phyloP scores from a whole-genome alignment of 305 asterid genomes.

The Fraxinus sp. region DNA sequence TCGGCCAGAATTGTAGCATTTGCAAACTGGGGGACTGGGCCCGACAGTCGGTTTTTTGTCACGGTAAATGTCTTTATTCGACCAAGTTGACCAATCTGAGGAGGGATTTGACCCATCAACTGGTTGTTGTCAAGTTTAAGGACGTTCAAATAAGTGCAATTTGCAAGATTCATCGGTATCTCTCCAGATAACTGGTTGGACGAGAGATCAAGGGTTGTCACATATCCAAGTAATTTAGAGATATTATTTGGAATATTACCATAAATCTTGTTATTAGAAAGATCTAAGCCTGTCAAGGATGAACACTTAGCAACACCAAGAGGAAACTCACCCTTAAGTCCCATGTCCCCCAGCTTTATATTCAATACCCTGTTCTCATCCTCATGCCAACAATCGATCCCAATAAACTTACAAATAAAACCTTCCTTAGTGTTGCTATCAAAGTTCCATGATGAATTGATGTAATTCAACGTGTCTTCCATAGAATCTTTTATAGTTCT shows the following conservation, averaged over 20 bases:
- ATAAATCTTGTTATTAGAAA: slow-evolving; percentile 51
- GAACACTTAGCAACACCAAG: slow-evolving; percentile 43
- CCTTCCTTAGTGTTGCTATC: slow-evolving; percentile 19
- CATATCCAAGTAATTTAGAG: slow-evolving; percentile 31
- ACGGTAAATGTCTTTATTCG: slow-evolving; percentile 52
- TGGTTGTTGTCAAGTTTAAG: slow-evolving; percentile 62
- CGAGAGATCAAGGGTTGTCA: slow-evolving; percentile 61
- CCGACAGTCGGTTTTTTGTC: slow-evolving; percentile 48
- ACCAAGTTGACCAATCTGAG: slow-evolving; percentile 40
- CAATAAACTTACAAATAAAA: slow-evolving; percentile 29
- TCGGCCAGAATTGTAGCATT: too few relatives aligned
- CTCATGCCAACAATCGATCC: slow-evolving; percentile 32
- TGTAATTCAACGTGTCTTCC: slow-evolving; percentile 39
- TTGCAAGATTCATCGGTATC: slow-evolving; percentile 48
- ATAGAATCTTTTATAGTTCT: slow-evolving; percentile 23
- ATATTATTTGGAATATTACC: slow-evolving; percentile 64
- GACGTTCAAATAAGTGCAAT: slow-evolving; percentile 45
- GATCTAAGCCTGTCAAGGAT: slow-evolving; percentile 61
- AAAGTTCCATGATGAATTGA: neutral
- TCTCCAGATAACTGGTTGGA: slow-evolving; percentile 53
- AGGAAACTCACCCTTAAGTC: slow-evolving; percentile 69
- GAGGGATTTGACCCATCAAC: slow-evolving; percentile 60
- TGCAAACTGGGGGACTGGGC: slow-evolving; percentile 43
- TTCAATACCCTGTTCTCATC: slow-evolving; percentile 56
- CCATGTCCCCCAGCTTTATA: slow-evolving; percentile 50